Evolutionary conservation across 2,329 filamentous ascomycete genomes (phyloP).

Genomic region (Dryadomyces quercivorus): DNA sequence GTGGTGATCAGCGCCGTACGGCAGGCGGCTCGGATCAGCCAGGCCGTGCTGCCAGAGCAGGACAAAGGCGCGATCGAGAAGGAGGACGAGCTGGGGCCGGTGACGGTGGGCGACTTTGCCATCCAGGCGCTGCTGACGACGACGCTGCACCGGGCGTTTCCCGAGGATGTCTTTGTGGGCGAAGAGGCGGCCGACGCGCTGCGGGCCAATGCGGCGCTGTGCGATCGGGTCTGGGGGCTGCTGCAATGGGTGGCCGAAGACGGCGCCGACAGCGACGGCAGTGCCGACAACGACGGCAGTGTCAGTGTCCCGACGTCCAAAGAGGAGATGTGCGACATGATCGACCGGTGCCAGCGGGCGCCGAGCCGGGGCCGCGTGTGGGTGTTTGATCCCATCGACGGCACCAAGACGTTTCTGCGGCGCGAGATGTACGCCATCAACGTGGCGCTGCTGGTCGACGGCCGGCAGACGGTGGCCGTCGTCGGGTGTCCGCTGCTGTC

Average conservation of each 20-base stretch:
- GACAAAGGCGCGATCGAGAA: slow-evolving; percentile 41
- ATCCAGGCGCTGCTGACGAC: slow-evolving; percentile 42
- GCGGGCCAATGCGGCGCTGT: slow-evolving; percentile 26
- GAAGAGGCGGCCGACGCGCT: slow-evolving; percentile 41
- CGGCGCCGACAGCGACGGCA: slow-evolving; percentile 16
- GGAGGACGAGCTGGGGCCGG: slow-evolving; percentile 38
- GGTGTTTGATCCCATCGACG: slow-evolving; percentile 51
- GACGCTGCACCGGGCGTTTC: slow-evolving; percentile 37
- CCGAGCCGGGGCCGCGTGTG: slow-evolving; percentile 32
- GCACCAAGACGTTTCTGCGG: slow-evolving; percentile 43
- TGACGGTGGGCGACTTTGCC: slow-evolving; percentile 48
- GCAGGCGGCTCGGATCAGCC: slow-evolving; percentile 35
- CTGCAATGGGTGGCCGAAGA: slow-evolving; percentile 21
- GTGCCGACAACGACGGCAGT: slow-evolving; percentile 17
- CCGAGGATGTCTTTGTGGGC: slow-evolving; percentile 38
- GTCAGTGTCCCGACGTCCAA: slow-evolving; percentile 23
- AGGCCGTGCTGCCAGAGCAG: slow-evolving; percentile 30
- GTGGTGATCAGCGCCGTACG: slow-evolving; percentile 30
- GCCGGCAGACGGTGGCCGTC: slow-evolving; percentile 35
- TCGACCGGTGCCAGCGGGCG: slow-evolving; percentile 35
- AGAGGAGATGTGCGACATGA: slow-evolving; percentile 37
- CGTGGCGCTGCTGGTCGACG: slow-evolving; percentile 37
- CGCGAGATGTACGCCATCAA: slow-evolving; percentile 47
- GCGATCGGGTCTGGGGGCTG: slow-evolving; percentile 35
- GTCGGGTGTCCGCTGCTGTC: slow-evolving; percentile 32